Conservation (phyloP, 345 rosid species). For the Lenwebbia sp. region DNA sequence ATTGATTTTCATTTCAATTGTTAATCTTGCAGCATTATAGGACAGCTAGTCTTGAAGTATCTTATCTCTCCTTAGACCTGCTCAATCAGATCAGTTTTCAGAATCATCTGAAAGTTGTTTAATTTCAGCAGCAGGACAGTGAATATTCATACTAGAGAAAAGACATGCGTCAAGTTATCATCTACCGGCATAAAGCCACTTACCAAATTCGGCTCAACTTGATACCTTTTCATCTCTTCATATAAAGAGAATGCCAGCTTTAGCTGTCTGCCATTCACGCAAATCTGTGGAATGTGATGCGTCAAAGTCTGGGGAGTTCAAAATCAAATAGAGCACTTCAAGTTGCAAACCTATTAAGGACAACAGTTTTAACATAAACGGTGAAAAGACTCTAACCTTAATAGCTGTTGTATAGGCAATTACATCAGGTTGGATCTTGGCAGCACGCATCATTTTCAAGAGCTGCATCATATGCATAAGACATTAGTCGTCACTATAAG, state of each 20-base stretch:
- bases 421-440: constrained; percentile 76
- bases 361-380: background rate
- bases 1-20: background rate
- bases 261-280: constrained; percentile 45
- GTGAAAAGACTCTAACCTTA: constrained; percentile 37
- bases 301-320: constrained; percentile 1
- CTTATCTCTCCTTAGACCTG: background rate
- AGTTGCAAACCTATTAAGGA: background rate
- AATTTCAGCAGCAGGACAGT: background rate
- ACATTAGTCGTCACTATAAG: background rate
- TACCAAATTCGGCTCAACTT: constrained; percentile 75
- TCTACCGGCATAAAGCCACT: constrained; percentile 1
- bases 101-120: background rate
- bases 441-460: constrained; percentile 59
- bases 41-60: background rate
- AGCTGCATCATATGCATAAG: constrained; percentile 48
- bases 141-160: background rate
- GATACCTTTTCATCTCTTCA: constrained; percentile 72
- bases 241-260: constrained; percentile 71
- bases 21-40: background rate
- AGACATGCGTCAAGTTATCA: background rate
- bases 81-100: background rate
- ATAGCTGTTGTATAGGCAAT: constrained; percentile 86
- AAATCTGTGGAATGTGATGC: constrained; percentile 33
- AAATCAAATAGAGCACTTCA: background rate